These are phyloP conservation scores for Apiotrichum porosum DNA, from an alignment of 1,284 basidiomycete genomes.

Conservation along the genomic window DNA sequence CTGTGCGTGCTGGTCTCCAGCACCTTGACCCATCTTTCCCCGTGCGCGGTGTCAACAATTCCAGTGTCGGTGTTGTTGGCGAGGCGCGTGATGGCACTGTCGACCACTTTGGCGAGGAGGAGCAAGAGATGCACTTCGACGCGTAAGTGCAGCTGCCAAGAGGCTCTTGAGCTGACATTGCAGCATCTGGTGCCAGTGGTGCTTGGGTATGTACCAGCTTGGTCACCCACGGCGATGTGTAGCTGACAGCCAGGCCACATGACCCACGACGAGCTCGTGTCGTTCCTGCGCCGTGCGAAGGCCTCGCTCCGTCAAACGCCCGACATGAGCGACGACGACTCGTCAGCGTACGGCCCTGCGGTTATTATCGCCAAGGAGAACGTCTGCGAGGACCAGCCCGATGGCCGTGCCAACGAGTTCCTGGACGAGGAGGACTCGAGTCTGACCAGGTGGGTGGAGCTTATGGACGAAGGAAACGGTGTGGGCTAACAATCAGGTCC, in stretches of 20 bases:
- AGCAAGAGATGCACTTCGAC: constrained; percentile 38
- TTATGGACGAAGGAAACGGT: no score
- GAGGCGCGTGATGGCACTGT: constrained; percentile 25
- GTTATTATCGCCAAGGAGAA: constrained; percentile 86
- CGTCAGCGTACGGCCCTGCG: constrained; percentile 45
- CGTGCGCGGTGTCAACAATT: constrained; percentile 24
- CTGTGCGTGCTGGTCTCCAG: constrained; percentile 72
- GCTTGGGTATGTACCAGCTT: constrained; percentile 59
- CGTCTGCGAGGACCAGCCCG: constrained; percentile 60
- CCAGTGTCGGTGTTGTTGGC: constrained; percentile 38
- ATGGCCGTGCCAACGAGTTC: constrained; percentile 51
- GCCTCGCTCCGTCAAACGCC: constrained; percentile 29
- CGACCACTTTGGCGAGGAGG: constrained; percentile 28
- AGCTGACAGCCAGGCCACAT: constrained; percentile 55
- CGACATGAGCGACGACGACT: constrained; percentile 8
- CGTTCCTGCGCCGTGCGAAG: constrained; percentile 65
- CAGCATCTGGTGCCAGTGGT: constrained; percentile 89
- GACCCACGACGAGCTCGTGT: constrained; percentile 66
- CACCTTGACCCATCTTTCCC: constrained; percentile 63
- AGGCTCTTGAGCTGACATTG: constrained; percentile 54
- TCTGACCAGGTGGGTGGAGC: constrained; percentile 64
- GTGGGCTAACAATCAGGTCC: constrained; percentile 57
- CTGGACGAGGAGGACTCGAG: constrained; percentile 86
- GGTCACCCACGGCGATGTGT: not conserved
- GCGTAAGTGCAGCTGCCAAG: constrained; percentile 35